Evolutionary conservation across 2,329 filamentous ascomycete genomes (phyloP).

Genomic region (Davidsoniella eucalypti): DNA sequence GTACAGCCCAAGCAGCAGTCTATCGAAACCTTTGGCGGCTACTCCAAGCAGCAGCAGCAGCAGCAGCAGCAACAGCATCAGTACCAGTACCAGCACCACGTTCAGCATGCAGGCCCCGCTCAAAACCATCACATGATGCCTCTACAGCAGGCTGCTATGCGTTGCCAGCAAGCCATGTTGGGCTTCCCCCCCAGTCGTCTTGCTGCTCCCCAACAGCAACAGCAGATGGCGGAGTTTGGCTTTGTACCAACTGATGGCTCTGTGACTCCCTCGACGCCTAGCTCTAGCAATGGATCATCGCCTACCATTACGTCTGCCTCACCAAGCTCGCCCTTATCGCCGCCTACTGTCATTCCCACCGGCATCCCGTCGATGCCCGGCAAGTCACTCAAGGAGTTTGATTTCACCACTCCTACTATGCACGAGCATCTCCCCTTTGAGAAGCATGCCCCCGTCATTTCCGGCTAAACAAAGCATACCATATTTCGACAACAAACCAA

Average conservation of each 20-base stretch:
- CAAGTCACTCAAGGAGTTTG: conserved; percentile 6
- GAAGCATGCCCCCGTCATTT: conserved; percentile 7
- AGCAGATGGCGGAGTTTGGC: neutral
- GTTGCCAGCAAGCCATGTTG: conserved; percentile 14
- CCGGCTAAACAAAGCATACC: neutral
- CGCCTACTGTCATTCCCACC: conserved; percentile 14
- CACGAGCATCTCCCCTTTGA: conserved; percentile 10
- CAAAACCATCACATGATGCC: conserved; percentile 28
- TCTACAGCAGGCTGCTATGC: conserved; percentile 18
- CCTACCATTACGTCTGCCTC: conserved; percentile 26
- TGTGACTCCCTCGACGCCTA: conserved; percentile 18
- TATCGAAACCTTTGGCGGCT: neutral
- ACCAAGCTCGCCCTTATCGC: conserved; percentile 29
- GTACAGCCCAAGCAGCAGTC: neutral
- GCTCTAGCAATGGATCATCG: conserved; percentile 18
- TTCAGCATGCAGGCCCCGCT: conserved; percentile 21
- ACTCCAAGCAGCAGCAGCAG: conserved; percentile 1
- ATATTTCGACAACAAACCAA: neutral
- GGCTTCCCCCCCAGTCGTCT: conserved; percentile 14
- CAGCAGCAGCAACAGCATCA: neutral
- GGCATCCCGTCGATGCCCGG: conserved; percentile 1
- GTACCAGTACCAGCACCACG: neutral
- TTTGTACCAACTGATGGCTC: conserved; percentile 11
- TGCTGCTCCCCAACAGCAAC: neutral
- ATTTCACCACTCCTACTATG: conserved; percentile 6